These are phyloP conservation scores for Coniferiporia sulphurascens DNA, from an alignment of 1,284 basidiomycete species.

Conservation along the genomic window DNA sequence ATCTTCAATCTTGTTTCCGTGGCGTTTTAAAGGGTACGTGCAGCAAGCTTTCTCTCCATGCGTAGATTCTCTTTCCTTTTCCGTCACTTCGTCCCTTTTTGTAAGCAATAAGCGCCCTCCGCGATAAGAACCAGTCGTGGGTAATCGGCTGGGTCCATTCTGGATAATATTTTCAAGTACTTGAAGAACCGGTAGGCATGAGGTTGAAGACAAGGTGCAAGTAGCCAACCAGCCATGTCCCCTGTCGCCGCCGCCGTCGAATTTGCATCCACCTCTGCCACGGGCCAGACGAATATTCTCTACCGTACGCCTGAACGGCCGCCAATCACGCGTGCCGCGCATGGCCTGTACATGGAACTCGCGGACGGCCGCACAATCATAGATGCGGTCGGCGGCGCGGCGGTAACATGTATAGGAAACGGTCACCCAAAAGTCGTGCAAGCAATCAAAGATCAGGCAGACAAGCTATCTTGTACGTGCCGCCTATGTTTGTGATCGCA, in stretches of 20 bases:
- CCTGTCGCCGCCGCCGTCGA: background rate
- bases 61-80: too few species aligned
- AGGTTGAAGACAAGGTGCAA: too few species aligned
- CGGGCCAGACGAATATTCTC: slow-evolving; percentile 22
- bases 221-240: background rate
- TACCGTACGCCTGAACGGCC: slow-evolving; percentile 55
- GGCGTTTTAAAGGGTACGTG: too few species aligned
- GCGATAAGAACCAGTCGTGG: too few species aligned
- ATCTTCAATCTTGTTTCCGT: too few species aligned
- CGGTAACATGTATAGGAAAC: slow-evolving; percentile 75
- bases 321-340: slow-evolving; percentile 56
- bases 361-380: slow-evolving; percentile 63
- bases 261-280: background rate
- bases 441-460: slow-evolving; percentile 73
- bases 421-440: slow-evolving; percentile 64
- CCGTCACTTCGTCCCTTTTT: too few species aligned
- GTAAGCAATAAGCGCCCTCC: too few species aligned
- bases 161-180: too few species aligned
- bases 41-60: too few species aligned
- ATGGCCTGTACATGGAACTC: slow-evolving; percentile 67
- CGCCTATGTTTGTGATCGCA: background rate
- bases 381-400: slow-evolving; percentile 80
- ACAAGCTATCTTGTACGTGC: slow-evolving; percentile 64
- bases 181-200: too few species aligned
- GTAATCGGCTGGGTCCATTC: too few species aligned